Base-by-base conservation (phyloP, 371 early-diverging fungal genomes). In the Mortierella sp. region DNA sequence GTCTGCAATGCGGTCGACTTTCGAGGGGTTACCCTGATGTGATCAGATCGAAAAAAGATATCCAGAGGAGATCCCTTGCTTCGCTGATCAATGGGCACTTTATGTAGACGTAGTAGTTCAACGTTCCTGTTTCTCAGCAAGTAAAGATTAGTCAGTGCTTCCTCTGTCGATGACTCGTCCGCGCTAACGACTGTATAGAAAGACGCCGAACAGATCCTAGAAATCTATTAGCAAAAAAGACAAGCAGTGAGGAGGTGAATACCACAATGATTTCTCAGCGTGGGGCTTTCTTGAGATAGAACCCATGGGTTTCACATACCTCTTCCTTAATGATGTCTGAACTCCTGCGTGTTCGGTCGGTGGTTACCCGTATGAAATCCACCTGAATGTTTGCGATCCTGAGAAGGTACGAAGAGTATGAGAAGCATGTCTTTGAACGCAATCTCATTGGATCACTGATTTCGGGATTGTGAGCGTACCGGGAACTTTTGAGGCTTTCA, bases 301-400 rank as follows among this genome's bases (percentile, higher is more conserved):
- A 40, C 16, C 28, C 27, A 5, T 16, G 21, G 8, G 14, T 25
- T 19, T 4, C 17, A 44, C 56, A 31, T 52, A 60, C 64, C 19
- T 65, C 53, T 27, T 71, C 65, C 34, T 22, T 37, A 1, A 61
- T 5, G 19, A 65, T 40, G 21, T 65, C 65, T 2, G 25, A 10
- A 1, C 37, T 37, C 3, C 19, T 13, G 13, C 12, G 31, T 16
- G 14, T 54, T 17, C 19, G 47, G 14, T 13, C 28, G 0, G 61
- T 60, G n/a, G 64, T 40, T 60, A 68, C 45, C 50, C 76, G 43
- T 7, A 74, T 59, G 39, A 68, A 53, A n/a, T 74, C 76, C 13
- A 74, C 61, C 22, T 74, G 62, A 16, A 74, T 56, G 19, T 55
- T 64, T 22, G 55, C 22, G 31, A 57, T 45, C 25, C 76, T 74